phyloP scores from a whole-genome alignment of 331 rosid species.

The Malus hybrid region DNA sequence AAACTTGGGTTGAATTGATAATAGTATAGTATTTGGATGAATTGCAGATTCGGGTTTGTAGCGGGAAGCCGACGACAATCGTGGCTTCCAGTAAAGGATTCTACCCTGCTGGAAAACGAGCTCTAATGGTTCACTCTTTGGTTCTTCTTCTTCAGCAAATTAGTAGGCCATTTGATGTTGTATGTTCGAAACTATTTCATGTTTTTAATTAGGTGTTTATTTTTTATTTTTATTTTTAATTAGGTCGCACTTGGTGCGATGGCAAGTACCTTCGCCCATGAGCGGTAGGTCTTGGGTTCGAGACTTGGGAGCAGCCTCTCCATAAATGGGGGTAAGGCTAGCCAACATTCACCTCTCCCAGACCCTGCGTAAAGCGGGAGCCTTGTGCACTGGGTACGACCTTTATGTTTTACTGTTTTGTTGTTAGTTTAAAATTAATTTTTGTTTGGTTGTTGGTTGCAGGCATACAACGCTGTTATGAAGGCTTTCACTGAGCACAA shows the following conservation, averaged over 20 bases:
- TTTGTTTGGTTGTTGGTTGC: slow-evolving; percentile 19
- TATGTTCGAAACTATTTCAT: slow-evolving; percentile 28
- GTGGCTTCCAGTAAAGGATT: slow-evolving; percentile 86
- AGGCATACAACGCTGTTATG: slow-evolving; percentile 85
- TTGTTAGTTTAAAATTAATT: background rate
- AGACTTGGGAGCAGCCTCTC: too few relatives aligned
- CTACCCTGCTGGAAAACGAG: slow-evolving; percentile 88
- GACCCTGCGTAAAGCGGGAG: too few relatives aligned
- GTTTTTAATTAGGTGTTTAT: background rate
- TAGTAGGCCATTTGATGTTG: slow-evolving; percentile 90
- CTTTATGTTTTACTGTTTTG: background rate
- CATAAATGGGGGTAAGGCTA: too few relatives aligned
- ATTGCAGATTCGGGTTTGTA: slow-evolving; percentile 79
- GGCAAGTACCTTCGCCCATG: too few relatives aligned
- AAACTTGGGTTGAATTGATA: background rate
- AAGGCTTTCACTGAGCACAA: slow-evolving; percentile 89
- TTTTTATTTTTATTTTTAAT: background rate
- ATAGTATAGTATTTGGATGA: background rate
- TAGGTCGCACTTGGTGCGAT: too few relatives aligned
- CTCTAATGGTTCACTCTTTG: slow-evolving; percentile 63
- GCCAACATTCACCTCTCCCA: too few relatives aligned
- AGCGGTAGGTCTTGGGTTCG: too few relatives aligned
- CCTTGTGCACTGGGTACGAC: too few relatives aligned
- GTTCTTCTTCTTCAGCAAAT: slow-evolving; percentile 81
- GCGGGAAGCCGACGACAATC: slow-evolving; percentile 88